These are phyloP conservation scores for Cercospora sesami DNA, from an alignment of 2,329 filamentous ascomycete species.

Conservation along the genomic window DNA sequence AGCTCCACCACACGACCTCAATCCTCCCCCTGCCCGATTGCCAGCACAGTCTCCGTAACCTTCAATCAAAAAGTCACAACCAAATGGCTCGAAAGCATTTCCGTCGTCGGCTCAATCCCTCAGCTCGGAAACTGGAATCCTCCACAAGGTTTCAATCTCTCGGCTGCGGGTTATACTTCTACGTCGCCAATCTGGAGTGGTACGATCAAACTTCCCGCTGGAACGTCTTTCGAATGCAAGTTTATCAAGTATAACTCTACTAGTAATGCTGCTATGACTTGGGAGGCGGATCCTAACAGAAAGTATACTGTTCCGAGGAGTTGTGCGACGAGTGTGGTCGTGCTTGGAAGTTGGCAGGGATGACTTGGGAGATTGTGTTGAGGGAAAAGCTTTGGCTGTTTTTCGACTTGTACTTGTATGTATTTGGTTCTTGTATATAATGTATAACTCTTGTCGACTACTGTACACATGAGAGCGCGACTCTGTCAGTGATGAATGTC, in stretches of 20 bases:
- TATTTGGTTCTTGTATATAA: neutral
- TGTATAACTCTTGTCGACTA: neutral
- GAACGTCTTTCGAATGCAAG: constrained; percentile 57
- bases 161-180: constrained; percentile 59
- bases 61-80: constrained; percentile 63
- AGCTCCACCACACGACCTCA: constrained; percentile 1
- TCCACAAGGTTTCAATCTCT: constrained; percentile 56
- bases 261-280: constrained; percentile 55
- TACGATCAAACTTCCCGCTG: constrained; percentile 57
- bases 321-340: constrained; percentile 40
- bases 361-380: neutral
- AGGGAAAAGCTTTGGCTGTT: neutral
- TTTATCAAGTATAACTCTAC: constrained; percentile 60
- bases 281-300: constrained; percentile 61
- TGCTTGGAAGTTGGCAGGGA: constrained; percentile 42
- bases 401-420: neutral
- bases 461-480: neutral
- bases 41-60: constrained; percentile 55
- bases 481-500: neutral
- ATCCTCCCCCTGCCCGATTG: constrained; percentile 26
- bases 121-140: constrained; percentile 63
- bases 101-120: constrained; percentile 60
- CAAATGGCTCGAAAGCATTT: constrained; percentile 62
- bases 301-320: constrained; percentile 44
- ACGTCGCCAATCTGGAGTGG: constrained; percentile 62